Evolutionary conservation across 2,329 filamentous ascomycete genomes (phyloP).

Genomic region (Rhinocladiella similis): DNA sequence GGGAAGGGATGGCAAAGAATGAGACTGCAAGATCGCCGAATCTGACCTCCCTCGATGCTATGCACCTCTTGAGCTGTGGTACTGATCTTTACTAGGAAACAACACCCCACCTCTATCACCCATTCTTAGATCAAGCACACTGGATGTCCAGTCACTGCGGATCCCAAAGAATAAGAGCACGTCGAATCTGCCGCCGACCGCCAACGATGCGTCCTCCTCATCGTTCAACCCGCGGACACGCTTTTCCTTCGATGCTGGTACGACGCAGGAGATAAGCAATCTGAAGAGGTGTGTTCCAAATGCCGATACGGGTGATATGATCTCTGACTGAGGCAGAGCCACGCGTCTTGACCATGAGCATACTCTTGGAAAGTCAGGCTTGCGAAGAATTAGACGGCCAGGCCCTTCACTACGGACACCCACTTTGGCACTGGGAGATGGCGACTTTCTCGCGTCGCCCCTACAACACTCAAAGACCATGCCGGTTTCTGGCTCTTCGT

Average conservation of each 20-base stretch:
- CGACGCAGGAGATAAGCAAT: conserved; percentile 66
- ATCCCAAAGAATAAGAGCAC: conserved; percentile 52
- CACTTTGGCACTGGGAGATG: conserved; percentile 63
- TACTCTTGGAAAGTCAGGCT: conserved; percentile 78
- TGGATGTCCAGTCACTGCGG: conserved; percentile 17
- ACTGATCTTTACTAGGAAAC: conserved; percentile 18
- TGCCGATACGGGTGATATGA: conserved; percentile 8
- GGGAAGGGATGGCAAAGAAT: background rate
- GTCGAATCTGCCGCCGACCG: conserved; percentile 47
- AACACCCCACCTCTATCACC: conserved; percentile 20
- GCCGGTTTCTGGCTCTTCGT: conserved; percentile 61
- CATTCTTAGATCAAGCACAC: conserved; percentile 14
- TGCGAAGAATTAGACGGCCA: conserved; percentile 90
- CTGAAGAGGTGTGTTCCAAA: conserved; percentile 66
- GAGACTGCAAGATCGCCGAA: no score
- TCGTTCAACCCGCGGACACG: conserved; percentile 60
- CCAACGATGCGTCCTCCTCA: conserved; percentile 54
- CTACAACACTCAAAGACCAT: conserved; percentile 69
- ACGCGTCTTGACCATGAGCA: conserved; percentile 87
- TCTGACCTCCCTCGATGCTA: no score
- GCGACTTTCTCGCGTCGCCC: conserved; percentile 59
- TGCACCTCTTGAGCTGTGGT: no score
- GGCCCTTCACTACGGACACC: conserved; percentile 63
- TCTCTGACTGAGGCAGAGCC: conserved; percentile 56
- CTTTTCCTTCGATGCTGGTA: conserved; percentile 74